phyloP scores from a whole-genome alignment of 768 basidiomycete species.

The Collybia sordida region DNA sequence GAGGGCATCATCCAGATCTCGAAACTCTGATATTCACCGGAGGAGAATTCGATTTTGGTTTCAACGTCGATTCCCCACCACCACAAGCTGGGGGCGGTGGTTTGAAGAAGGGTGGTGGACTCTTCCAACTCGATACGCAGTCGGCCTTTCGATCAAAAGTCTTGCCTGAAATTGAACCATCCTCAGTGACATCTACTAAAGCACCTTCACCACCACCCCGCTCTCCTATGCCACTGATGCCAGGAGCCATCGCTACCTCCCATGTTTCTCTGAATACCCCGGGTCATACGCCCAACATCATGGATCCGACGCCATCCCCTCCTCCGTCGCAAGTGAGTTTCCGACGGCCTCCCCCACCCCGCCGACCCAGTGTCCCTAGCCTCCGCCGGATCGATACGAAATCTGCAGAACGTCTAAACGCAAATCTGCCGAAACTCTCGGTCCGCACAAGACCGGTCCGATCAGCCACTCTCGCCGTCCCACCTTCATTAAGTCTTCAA shows the following conservation, averaged over 20 bases:
- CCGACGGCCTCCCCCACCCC: constrained; percentile 46
- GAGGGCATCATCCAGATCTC: constrained; percentile 57
- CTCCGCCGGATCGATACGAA: constrained; percentile 63
- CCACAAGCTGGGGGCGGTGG: constrained; percentile 19
- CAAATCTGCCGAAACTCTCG: constrained; percentile 55
- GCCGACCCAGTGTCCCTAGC: constrained; percentile 63
- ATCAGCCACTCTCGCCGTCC: constrained; percentile 57
- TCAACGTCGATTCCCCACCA: constrained; percentile 18
- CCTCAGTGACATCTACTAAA: constrained; percentile 31
- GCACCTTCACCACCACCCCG: constrained; percentile 34
- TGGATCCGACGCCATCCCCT: constrained; percentile 58
- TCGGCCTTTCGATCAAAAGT: constrained; percentile 49
- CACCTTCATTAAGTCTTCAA: constrained; percentile 39
- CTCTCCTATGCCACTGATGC: constrained; percentile 60
- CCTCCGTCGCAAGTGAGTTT: constrained; percentile 66
- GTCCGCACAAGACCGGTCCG: constrained; percentile 58
- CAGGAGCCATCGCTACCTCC: constrained; percentile 40
- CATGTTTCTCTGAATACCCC: constrained; percentile 3
- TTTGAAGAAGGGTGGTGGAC: constrained; percentile 41
- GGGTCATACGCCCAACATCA: constrained; percentile 19
- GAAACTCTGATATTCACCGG: constrained; percentile 49
- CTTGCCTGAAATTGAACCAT: constrained; percentile 59
- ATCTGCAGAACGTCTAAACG: constrained; percentile 49
- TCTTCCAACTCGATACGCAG: constrained; percentile 70
- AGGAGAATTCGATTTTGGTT: constrained; percentile 26